Evolutionary conservation across 1,284 basidiomycete genomes (phyloP).

Genomic region (Takashimella tepidaria): DNA sequence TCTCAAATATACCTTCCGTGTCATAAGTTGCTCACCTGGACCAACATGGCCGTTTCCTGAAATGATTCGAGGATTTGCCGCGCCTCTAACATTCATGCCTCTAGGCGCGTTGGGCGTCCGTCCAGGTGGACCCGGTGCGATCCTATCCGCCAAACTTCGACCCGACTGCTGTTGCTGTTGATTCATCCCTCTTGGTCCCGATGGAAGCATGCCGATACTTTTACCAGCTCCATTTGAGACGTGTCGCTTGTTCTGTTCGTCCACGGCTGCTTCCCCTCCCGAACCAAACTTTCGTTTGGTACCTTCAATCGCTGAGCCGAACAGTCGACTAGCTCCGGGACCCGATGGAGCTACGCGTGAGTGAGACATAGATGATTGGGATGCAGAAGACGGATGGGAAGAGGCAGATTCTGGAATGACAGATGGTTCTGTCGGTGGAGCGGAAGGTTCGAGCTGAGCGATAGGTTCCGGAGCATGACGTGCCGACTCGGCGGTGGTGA

Average conservation of each 20-base stretch:
- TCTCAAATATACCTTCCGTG: background rate
- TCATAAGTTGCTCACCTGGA: too few relatives aligned
- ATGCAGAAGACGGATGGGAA: constrained; percentile 7
- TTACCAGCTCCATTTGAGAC: constrained; percentile 12
- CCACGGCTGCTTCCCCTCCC: constrained; percentile 1
- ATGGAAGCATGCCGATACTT: background rate
- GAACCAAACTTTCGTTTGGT: constrained; percentile 21
- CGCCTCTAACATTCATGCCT: constrained; percentile 21
- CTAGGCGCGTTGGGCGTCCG: constrained; percentile 14
- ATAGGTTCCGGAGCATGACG: constrained; percentile 8
- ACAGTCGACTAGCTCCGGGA: constrained; percentile 8
- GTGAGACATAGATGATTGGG: constrained; percentile 3
- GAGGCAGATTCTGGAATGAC: constrained; percentile 8
- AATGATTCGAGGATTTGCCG: constrained; percentile 14
- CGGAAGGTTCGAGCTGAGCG: constrained; percentile 4
- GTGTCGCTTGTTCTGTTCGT: constrained; percentile 14
- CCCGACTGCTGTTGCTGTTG: too few relatives aligned
- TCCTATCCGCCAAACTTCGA: constrained; percentile 19
- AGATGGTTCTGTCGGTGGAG: background rate
- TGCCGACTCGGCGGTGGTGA: constrained; percentile 18
- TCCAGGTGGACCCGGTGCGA: constrained; percentile 14
- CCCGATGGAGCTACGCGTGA: constrained; percentile 4
- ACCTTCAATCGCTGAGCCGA: constrained; percentile 16
- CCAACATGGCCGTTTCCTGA: constrained; percentile 12
- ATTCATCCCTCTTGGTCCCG: constrained; percentile 11